Conservation (phyloP, 768 basidiomycete species). For the Boletus subparvulus region DNA sequence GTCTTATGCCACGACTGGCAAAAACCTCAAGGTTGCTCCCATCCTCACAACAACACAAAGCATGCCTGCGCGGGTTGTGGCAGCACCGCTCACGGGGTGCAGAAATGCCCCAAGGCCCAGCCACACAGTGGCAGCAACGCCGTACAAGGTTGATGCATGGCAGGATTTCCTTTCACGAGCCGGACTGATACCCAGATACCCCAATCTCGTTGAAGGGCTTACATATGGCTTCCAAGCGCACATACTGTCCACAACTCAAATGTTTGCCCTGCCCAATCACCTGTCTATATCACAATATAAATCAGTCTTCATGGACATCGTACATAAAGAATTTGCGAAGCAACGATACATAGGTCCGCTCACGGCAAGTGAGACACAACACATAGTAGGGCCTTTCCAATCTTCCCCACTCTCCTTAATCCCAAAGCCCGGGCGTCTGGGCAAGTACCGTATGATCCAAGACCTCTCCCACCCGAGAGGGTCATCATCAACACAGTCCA, state of each 20-base stretch:
- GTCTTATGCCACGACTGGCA: background rate
- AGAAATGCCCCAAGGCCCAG: background rate
- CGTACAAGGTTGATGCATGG: background rate
- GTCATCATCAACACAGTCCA: conserved; percentile 3
- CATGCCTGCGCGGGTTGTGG: background rate
- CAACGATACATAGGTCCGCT: background rate
- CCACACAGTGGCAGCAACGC: background rate
- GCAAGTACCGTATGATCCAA: too few species aligned
- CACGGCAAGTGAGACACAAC: conserved; percentile 17
- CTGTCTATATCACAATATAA: background rate
- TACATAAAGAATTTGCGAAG: background rate
- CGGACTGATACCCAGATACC: background rate
- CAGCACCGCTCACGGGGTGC: background rate
- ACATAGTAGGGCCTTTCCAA: conserved; percentile 28
- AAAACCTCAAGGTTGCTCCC: background rate
- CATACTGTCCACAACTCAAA: too few species aligned
- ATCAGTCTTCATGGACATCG: background rate
- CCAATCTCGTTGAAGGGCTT: background rate
- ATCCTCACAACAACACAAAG: background rate
- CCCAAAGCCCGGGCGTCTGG: too few species aligned
- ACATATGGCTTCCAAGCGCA: too few species aligned
- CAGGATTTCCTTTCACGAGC: accelerated
- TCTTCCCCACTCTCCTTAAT: conserved; percentile 25
- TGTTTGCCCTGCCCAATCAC: too few species aligned
- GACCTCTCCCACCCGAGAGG: too few species aligned